Evolutionary conservation across 2,329 filamentous ascomycete genomes (phyloP), one percentile per base, ranked within the genome.

Genomic region (Colletotrichum gloeosporioides): DNA sequence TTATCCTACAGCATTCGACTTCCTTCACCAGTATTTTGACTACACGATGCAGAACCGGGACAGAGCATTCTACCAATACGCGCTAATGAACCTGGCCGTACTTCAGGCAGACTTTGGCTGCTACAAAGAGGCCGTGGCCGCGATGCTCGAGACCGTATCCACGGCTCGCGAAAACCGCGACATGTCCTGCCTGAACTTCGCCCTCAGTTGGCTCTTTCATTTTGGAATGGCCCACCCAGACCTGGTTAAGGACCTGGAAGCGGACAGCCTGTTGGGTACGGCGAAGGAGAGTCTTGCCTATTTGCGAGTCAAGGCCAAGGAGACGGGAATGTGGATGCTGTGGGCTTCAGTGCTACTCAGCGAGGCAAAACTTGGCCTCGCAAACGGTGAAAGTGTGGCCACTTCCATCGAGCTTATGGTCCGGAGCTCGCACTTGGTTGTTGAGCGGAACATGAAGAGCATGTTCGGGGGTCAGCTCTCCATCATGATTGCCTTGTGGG

Each of bases 91-190:
- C 82, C 90, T 98, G 75, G 96, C 96, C 5, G 95, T 98, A 39
- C 90, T 99, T 6, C 96, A 99, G 82, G 95, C 96, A 18, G 97
- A 99, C 83, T 99, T 99, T 87, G 96, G 96, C 63, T 98, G 95
- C 82, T 93, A 96, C 83, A 91, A 92, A 55, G 96, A 99, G 85
- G 96, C 96, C 8, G 91, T 99, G n/a, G 92, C 95, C 13, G 95
- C 96, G 15, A 98, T 99, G 93, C 93, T 98, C 59, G 97, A 99
- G 84, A 96, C 96, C 0, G 96, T 99, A 39, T 93, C 96, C 0
- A 98, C 96, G n/a, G 97, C 97, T 1, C 90, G 96, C 77, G 97
- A 99, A 84, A 98, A 98, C 79, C 93, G 96, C 78, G 97, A 99
- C 82, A 95, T 95, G 88, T 93, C 92, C 6, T 99, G 97, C 82